Evolutionary conservation across 2,329 filamentous ascomycete genomes (phyloP), one percentile per base, ranked within the genome.

Genomic region (Cladosporium sp.): DNA sequence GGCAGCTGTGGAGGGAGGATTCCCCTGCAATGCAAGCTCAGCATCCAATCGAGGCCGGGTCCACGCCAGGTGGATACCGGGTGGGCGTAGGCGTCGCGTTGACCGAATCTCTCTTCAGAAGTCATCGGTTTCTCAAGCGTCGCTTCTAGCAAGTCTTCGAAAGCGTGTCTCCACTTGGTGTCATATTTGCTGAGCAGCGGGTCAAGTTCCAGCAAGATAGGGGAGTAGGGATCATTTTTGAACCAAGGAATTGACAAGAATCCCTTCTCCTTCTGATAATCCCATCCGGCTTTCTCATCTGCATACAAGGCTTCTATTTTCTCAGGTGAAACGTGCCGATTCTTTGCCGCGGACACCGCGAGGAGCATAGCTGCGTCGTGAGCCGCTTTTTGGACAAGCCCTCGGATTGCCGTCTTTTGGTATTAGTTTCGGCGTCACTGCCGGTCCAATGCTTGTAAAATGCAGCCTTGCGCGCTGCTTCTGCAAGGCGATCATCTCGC

Each of bases 121-220:
- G 43, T 47, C 61, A 66, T 63, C 2, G 62, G 62, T 53, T 65
- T 67, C 40, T 63, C 66, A 2, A 68, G 53, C 3, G 62, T 68
- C 2, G 78, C 67, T 42, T 71, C 71, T 13, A 83, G 56, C 8
- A 84, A 70, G 57, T 84, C 80, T 58, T 83, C 79, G 56, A 81
- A 83, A 0, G 80, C 80, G 44, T 77, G 74, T 13, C 77, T 71
- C 79, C 80, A 82, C 27, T 70, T 70, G 42, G 68, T 56, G 56
- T 70, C 64, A 51, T 68, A 50, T 39, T 49, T 44, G 13, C 54
- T 55, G 58, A 71, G 43, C 54, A 64, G 32, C 36, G 67, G 61
- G 53, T 78, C 67, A n/a, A 69, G 64, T 57, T 82, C 79, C 1
- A 82, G 64, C 15, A 72, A 65, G n/a, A 77, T 60, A 1, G 79